Conservation (phyloP, 345 rosid species). For the Citrus cavaleriei region DNA sequence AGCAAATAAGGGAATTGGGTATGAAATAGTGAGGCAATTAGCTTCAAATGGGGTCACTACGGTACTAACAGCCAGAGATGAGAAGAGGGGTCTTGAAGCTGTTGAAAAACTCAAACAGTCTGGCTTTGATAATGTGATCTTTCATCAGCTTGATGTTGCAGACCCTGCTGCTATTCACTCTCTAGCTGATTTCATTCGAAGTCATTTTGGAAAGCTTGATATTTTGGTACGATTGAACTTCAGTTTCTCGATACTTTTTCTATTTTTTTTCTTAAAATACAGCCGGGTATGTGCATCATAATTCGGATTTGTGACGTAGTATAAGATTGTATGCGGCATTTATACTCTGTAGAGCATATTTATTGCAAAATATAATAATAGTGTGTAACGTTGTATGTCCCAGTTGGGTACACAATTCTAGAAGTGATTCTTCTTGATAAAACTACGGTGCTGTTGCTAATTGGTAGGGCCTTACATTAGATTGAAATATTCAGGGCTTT, state of each 20-base stretch:
- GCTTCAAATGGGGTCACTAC: constrained; percentile 26
- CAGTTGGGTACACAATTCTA: no score
- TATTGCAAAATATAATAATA: no score
- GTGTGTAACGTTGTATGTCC: no score
- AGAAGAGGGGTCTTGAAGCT: constrained; percentile 42
- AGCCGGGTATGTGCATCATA: no score
- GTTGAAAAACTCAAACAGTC: constrained; percentile 33
- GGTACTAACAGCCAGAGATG: constrained; percentile 46
- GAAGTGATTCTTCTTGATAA: no score
- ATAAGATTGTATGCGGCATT: no score
- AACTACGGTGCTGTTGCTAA: no score
- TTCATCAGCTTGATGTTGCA: constrained; percentile 53
- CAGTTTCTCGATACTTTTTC: background rate
- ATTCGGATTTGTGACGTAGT: no score
- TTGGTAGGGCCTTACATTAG: no score
- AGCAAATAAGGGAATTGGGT: constrained; percentile 50
- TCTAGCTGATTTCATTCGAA: constrained; percentile 29
- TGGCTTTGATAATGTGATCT: constrained; percentile 26
- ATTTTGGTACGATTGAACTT: constrained; percentile 21
- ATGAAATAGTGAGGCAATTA: constrained; percentile 36
- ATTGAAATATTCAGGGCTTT: no score
- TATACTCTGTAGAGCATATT: no score
- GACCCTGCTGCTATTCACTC: constrained; percentile 27
- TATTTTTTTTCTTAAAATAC: background rate
- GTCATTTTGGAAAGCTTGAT: constrained; percentile 35